phyloP scores from a whole-genome alignment of 768 basidiomycete genomes.

The Tylopilus sp. region DNA sequence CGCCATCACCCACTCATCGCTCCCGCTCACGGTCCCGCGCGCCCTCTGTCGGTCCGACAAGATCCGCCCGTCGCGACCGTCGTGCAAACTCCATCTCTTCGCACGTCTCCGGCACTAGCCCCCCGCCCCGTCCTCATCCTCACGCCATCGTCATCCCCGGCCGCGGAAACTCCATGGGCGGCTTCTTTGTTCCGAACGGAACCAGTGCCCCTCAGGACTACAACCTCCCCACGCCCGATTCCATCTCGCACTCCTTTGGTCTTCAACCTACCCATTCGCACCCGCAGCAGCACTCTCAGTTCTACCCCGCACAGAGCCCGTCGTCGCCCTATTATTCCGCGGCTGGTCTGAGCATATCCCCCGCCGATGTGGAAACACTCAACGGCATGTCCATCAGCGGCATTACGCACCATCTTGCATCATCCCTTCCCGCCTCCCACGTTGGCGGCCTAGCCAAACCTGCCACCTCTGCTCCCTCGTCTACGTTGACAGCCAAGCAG shows the following conservation, averaged over 20 bases:
- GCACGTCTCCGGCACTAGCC: conserved; percentile 49
- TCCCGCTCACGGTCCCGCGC: conserved; percentile 43
- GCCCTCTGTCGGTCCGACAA: conserved; percentile 47
- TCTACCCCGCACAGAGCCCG: conserved; percentile 26
- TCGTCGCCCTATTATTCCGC: conserved; percentile 30
- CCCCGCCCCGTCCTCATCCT: conserved; percentile 46
- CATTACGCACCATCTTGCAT: conserved; percentile 21
- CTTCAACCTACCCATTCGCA: conserved; percentile 33
- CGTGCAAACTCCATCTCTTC: conserved; percentile 60
- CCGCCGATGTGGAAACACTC: conserved; percentile 26
- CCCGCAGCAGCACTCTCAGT: conserved; percentile 20
- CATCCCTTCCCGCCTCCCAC: conserved; percentile 16
- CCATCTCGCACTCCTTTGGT: conserved; percentile 28
- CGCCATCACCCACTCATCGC: conserved; percentile 34
- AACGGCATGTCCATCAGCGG: conserved; percentile 14
- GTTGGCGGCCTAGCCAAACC: conserved; percentile 15
- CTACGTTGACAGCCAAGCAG: conserved; percentile 6
- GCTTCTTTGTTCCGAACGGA: conserved; percentile 31
- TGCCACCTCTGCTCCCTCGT: background rate
- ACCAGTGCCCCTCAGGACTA: conserved; percentile 34
- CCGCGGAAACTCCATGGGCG: conserved; percentile 29
- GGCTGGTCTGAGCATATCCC: conserved; percentile 25
- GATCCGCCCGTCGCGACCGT: conserved; percentile 48
- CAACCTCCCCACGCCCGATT: conserved; percentile 44
- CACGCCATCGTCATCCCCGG: conserved; percentile 72